Evolutionary conservation across 2,329 filamentous ascomycete species (phyloP), one percentile per base, ranked within the genome.

Genomic region (Ceratocystis variospora): DNA sequence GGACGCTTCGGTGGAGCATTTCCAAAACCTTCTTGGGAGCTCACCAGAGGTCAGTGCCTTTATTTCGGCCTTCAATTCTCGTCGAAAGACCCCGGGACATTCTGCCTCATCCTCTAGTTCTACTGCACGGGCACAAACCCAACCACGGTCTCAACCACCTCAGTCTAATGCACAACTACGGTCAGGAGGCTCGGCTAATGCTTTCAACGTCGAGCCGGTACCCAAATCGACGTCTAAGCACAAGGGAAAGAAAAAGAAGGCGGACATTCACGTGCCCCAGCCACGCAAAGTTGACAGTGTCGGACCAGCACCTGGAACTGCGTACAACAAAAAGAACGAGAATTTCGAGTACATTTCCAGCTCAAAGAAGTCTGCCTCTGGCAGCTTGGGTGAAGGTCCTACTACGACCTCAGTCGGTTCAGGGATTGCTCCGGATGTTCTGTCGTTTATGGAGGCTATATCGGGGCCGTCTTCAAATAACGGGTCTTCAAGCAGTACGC

Each of bases 21-120:
- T 99, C 68, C 88, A 86, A 74, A 90, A 94, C 72, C 79, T 99
- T 64, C 82, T 99, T 0, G 94, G 93, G 62, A 90, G 96, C 74
- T 91, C 89, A 5, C 84, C 91, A 1, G 85, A 88, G 71, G 82
- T 79, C 50, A 77, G 91, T 68, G 87, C 91, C 71, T 94, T 90
- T 73, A 86, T 92, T 69, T 84, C 89, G 0, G 87, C 86, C 19
- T 93, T 93, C 74, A 97, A 96, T 73, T 83, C 86, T 2, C 83
- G 79, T 19, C 77, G 84, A 63, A 76, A 79, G 70, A 78, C 79
- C 22, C 78, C 78, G 0, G 74, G 72, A 6, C 68, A 73, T 1
- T 67, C 71, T 2, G 55, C 72, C 1, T 37, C 69, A 8, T 68
- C 69, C 3, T 68, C 71, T 6, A 33, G 68, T 15, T 5, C 68